Percentiles rank a stretch among this genome's conserved stretches.
Evolutionary conservation across 208 protist species (phyloP).

Genomic region (Crithidia mellificae): DNA sequence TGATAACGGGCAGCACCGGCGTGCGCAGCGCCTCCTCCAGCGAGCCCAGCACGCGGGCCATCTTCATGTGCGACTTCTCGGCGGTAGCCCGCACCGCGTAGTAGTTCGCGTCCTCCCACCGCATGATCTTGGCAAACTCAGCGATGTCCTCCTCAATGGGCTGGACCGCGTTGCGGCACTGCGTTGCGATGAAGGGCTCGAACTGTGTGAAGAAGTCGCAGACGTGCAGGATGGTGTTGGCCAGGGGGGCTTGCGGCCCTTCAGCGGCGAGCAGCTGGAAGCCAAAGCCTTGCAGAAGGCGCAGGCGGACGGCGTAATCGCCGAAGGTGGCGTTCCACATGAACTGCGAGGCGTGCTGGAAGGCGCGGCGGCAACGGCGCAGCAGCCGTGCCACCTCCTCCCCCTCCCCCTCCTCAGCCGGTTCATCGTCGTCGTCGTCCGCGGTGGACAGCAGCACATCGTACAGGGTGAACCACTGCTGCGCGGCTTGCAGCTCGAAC

Average conservation of each 20-base stretch:
- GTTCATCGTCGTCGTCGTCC: not conserved
- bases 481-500: constrained; percentile 60
- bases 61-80: constrained; percentile 96
- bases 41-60: constrained; percentile 77
- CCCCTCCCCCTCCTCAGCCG: constrained; percentile 1
- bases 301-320: constrained; percentile 75
- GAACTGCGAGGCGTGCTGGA: constrained; percentile 67
- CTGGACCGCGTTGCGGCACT: constrained; percentile 42
- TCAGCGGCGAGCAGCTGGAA: constrained; percentile 60
- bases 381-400: constrained; percentile 16
- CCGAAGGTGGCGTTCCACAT: constrained; percentile 83
- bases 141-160: constrained; percentile 89
- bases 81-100: constrained; percentile 93
- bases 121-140: constrained; percentile 89
- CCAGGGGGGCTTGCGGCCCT: constrained; percentile 45
- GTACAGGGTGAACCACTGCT: constrained; percentile 81
- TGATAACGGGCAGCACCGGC: constrained; percentile 64
- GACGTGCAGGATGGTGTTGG: constrained; percentile 80
- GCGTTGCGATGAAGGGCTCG: constrained; percentile 42
- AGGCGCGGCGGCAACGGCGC: constrained; percentile 48
- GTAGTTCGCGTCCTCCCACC: constrained; percentile 95
- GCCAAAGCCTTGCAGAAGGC: constrained; percentile 63
- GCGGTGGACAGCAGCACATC: constrained; percentile 52
- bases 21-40: constrained; percentile 76
- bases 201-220: constrained; percentile 88